Evolutionary conservation across 768 basidiomycete species (phyloP).

Genomic region (Psilocybe cyanescens): DNA sequence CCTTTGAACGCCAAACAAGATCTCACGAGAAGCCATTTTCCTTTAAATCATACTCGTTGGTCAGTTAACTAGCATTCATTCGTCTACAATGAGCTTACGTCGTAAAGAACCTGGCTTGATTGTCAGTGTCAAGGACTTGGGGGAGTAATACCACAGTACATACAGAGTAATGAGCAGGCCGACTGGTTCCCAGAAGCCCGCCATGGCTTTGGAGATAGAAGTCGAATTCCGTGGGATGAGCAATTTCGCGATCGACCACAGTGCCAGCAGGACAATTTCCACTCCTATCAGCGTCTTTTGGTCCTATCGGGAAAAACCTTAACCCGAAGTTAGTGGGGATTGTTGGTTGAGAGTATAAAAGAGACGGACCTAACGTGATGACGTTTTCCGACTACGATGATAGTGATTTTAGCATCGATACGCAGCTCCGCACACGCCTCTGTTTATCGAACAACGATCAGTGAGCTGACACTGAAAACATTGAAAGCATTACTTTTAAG

Average conservation of each 20-base stretch:
- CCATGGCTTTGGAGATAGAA: conserved; percentile 84
- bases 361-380: conserved; percentile 56
- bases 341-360: not conserved
- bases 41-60: conserved; percentile 23
- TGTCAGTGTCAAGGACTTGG: not conserved
- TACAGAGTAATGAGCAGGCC: conserved; percentile 52
- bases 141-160: not conserved
- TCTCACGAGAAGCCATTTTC: conserved; percentile 63
- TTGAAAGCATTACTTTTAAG: conserved; percentile 51
- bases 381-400: conserved; percentile 81
- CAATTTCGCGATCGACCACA: conserved; percentile 77
- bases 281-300: conserved; percentile 59
- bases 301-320: conserved; percentile 39
- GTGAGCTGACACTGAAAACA: not conserved
- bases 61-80: not conserved
- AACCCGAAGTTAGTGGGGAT: not conserved
- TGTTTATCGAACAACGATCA: conserved; percentile 25
- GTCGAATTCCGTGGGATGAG: conserved; percentile 77
- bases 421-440: conserved; percentile 64
- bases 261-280: conserved; percentile 85
- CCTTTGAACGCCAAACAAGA: not conserved
- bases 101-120: conserved; percentile 40
- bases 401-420: conserved; percentile 68
- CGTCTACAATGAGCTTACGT: conserved; percentile 24
- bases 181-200: conserved; percentile 77